Conservation (phyloP, 2,329 filamentous ascomycete species). For the Alternaria novae-zelandiae region DNA sequence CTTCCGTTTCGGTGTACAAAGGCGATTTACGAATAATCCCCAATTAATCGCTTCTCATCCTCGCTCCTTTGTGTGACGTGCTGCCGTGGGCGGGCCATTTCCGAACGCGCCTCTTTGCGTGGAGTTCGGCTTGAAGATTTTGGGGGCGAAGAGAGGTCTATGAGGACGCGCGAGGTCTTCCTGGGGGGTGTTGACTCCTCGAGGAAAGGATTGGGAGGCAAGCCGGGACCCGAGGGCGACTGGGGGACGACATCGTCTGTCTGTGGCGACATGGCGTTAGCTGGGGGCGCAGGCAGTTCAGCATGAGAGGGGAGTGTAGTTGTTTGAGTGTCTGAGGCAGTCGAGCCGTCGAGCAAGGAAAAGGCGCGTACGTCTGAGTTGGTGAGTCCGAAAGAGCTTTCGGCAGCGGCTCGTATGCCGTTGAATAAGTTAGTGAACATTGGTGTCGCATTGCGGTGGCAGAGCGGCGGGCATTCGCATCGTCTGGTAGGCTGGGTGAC, state of each 20-base stretch:
- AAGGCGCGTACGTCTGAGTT: slow-evolving; percentile 14
- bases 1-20: not conserved
- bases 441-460: slow-evolving; percentile 13
- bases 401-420: slow-evolving; percentile 8
- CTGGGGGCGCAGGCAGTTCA: not conserved
- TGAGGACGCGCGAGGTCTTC: not conserved
- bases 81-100: not conserved
- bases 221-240: slow-evolving; percentile 1
- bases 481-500: not conserved
- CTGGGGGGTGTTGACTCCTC: slow-evolving; percentile 5
- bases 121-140: not conserved
- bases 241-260: slow-evolving; percentile 23
- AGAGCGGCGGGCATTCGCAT: slow-evolving; percentile 8
- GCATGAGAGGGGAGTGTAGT: not conserved
- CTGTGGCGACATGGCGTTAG: slow-evolving; percentile 31
- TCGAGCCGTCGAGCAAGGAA: slow-evolving; percentile 1
- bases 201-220: slow-evolving; percentile 10
- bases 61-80: slow-evolving; percentile 7
- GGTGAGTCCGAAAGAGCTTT: slow-evolving; percentile 1
- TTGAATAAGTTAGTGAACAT: slow-evolving; percentile 11
- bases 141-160: slow-evolving; percentile 21
- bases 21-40: slow-evolving; percentile 21
- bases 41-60: slow-evolving; percentile 22
- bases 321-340: not conserved
- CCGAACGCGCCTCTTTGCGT: not conserved